Evolutionary conservation across 805 yeast species (phyloP), one percentile per base, ranked within the genome.

Genomic region (Yamadazyma laniorum): DNA sequence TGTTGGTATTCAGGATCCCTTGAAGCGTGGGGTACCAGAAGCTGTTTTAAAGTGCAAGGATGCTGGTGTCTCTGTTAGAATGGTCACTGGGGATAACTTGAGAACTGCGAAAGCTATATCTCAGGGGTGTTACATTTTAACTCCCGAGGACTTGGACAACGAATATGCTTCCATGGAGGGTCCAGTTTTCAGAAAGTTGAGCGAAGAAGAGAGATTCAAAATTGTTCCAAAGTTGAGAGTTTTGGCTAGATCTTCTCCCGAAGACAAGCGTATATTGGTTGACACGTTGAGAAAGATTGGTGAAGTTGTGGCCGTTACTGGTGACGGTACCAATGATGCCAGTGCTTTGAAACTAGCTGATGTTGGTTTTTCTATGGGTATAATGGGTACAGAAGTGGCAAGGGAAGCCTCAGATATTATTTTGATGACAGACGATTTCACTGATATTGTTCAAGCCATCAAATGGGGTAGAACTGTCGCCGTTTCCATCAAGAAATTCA

Each of bases 241-340:
- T 2, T 66, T 93, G 50, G 99, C 98, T 1, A 76, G 99, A 55
- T 88, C 96, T 1, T 82, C 95, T 9, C 99, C 99, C 3, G 96
- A 91, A 49, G 99, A 93, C 64, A 93, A 93, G 63, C 72, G 95
- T 42, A 67, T 86, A 19, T 72, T 93, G 31, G 99, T 95, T 25
- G 85, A 83, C 45, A 80, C 89, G 9, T 70, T 93, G 51, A 81
- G 83, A 53, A 69, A 73, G 25, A 72, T 80, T 55, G 95, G 95
- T 17, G 97, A 93, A 55, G 95, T 91, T 25, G 99, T 93, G 34
- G 99, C 99, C 1, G 98, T 91, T 25, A 93, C 99, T 26, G 99
- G 99, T 57, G 99, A 93, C 61, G 99, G 99, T 63, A 91, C 98
- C 6, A 93, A 93, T 60, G 99, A 93, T 72, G 99, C 98, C 0